Base-by-base conservation (phyloP, 306 rosid species). In the Prunus davidiana region DNA sequence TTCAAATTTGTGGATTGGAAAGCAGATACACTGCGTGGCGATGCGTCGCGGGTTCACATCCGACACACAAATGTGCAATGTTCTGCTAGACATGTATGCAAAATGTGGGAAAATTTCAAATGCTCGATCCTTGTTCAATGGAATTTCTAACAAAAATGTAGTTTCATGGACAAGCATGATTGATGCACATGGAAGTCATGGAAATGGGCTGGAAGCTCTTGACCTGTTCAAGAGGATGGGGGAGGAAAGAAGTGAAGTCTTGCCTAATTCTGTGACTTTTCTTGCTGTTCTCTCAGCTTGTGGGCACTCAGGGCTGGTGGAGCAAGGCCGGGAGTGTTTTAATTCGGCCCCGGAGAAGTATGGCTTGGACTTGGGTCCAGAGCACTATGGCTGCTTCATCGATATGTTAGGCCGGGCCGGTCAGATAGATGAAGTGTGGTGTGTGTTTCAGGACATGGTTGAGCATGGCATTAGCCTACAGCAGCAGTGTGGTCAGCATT, bases 111-210 rank as follows among this genome's bases (percentile, higher is more conserved):
- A 81, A 62, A 61, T 84, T 67, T 74, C 3, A 11, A 75, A 27
- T 16, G 93, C 93, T 32, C 67, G 73, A 34, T 67, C 28, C 9
- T 38, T 86, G 76, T 84, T 88, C 65, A 73, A 86, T 73, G 65
- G 82, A 45, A 78, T 80, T 73, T 30, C 27, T 64, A 72, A 69
- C 6, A 86, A 88, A 80, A 76, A 82, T 82, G 93, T 86, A 52
- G 71, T 84, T 86, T 84, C 89, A 4, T 89, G 89, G 89, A 86
- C 90, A 32, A 82, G 82, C 64, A 89, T 89, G 90, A 84, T 86
- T 19, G 86, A 80, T 82, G 93, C 87, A 9, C 84, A 80, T 80
- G 89, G 90, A 61, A 78, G 80, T 58, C 79, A 80, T 71, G 93
- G 93, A 0, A 46, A 56, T 41, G 93, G 93, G 22, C 45, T 64